Percentiles rank a stretch among this genome's conserved stretches.
These are phyloP conservation scores for Silene vulgaris DNA, from an alignment of 179 eudicot species.

Conservation along the genomic window DNA sequence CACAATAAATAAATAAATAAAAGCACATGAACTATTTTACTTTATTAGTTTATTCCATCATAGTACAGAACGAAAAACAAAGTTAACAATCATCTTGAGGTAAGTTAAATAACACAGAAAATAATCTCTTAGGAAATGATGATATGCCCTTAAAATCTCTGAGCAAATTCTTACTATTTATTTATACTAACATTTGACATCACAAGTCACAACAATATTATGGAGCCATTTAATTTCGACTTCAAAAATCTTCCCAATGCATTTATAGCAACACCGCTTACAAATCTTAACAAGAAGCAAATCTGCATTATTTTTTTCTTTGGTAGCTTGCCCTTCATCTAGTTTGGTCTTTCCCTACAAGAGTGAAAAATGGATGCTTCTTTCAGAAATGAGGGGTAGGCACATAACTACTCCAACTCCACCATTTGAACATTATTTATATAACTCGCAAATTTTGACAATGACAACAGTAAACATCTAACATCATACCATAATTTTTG, in stretches of 20 bases:
- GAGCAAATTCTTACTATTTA: conserved; percentile 3
- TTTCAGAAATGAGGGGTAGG: conserved; percentile 11
- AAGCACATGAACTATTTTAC: no score
- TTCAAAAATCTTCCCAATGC: conserved; percentile 1
- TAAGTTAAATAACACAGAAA: neutral
- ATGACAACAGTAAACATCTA: neutral
- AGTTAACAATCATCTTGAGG: neutral
- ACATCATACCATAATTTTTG: neutral
- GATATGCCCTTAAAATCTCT: neutral
- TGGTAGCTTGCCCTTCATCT: conserved; percentile 49
- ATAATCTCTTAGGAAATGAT: neutral
- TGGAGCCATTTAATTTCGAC: conserved; percentile 4
- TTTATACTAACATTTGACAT: conserved; percentile 4
- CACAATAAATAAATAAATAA: no score
- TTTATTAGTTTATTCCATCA: no score
- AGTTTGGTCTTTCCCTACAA: conserved; percentile 58
- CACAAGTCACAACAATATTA: neutral
- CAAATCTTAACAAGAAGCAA: conserved; percentile 18
- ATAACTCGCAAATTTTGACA: neutral
- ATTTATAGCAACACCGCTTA: conserved; percentile 21
- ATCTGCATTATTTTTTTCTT: conserved; percentile 30
- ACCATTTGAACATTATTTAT: no score
- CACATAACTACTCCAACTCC: neutral
- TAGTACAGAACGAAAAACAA: neutral
- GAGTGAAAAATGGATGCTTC: conserved; percentile 37